Base-by-base conservation (phyloP, 257 asterid genomes). In the Lycium ferocissimum region DNA sequence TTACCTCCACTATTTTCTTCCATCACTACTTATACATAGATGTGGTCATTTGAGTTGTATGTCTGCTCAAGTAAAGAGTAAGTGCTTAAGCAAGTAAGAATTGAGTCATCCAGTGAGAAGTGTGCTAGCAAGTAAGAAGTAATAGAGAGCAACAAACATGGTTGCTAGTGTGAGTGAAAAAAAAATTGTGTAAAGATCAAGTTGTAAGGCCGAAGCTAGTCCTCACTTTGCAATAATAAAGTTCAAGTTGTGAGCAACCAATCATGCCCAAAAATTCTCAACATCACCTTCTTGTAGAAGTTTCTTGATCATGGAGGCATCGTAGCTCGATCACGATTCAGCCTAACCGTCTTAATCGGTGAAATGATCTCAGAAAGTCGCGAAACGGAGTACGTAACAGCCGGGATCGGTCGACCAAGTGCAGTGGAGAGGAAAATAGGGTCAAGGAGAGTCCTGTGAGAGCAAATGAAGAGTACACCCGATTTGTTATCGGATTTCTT, bases 331-430 rank as follows among this genome's bases (percentile, higher is more conserved):
- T 81, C 84, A 26, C 84, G 84, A 49, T 12, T 75, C 0, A 94
- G 92, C 14, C 93, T 89, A 15, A 91, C 93, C 1, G 97, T 92
- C 66, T 87, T 89, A 73, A 92, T 91, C 0, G 98, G 97, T 1
- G 97, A 91, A 51, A 94, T 86, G 83, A 93, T 87, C 84, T 94
- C 98, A 15, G 98, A 91, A 12, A 94, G 85, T 4, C 98, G 89
- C 5, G 98, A 92, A 61, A 93, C 89, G 8, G 97, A 94, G 90
- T 94, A 94, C 0, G 95, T 89, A 15, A 94, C 91, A 1, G 94
- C 93, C 0, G 98, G 94, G 61, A 92, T 94, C 9, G 92, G 92
- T 71, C 97, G 94, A 70, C 95, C 91, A 45, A 94, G 90, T 61
- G 91, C 93, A 13, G 91, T 82, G 66, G 97, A 93, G 84, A 91